Percentiles rank a stretch among this genome's conserved stretches.
These are phyloP conservation scores for Vanderwaltozyma verrucispora DNA, from an alignment of 805 yeast genomes.

Conservation along the genomic window DNA sequence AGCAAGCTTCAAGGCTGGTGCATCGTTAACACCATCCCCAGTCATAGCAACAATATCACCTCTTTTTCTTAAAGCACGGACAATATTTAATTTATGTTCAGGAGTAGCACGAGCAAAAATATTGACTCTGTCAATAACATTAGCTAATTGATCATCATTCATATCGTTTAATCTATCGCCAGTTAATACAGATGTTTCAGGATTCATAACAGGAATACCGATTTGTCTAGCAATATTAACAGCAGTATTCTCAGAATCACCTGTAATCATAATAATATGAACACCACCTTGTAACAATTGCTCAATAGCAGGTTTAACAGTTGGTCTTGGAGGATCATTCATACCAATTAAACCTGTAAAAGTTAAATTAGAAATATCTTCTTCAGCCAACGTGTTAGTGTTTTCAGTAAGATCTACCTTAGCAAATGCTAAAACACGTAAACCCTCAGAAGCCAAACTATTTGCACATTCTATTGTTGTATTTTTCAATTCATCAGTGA, in stretches of 20 bases:
- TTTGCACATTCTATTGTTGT: slow-evolving; percentile 49
- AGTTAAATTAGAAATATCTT: slow-evolving; percentile 47
- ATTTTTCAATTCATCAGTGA: slow-evolving; percentile 41
- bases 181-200: slow-evolving; percentile 58
- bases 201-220: slow-evolving; percentile 71
- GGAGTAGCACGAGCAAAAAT: slow-evolving; percentile 95
- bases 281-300: slow-evolving; percentile 85
- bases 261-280: slow-evolving; percentile 96
- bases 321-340: slow-evolving; percentile 96
- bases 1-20: slow-evolving; percentile 92
- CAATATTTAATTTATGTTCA: slow-evolving; percentile 84
- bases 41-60: slow-evolving; percentile 98
- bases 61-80: slow-evolving; percentile 76
- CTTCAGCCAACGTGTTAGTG: slow-evolving; percentile 21
- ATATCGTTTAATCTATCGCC: slow-evolving; percentile 76
- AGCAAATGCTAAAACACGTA: slow-evolving; percentile 79
- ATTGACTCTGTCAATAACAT: slow-evolving; percentile 69
- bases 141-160: slow-evolving; percentile 61
- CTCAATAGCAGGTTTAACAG: slow-evolving; percentile 66
- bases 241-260: slow-evolving; percentile 86
- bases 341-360: slow-evolving; percentile 88
- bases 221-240: slow-evolving; percentile 75
- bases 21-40: slow-evolving; percentile 99
- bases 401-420: slow-evolving; percentile 32
- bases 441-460: slow-evolving; percentile 67